These are phyloP conservation scores for Ustilago hordei DNA, from an alignment of 1,284 basidiomycete genomes.

Conservation along the genomic window DNA sequence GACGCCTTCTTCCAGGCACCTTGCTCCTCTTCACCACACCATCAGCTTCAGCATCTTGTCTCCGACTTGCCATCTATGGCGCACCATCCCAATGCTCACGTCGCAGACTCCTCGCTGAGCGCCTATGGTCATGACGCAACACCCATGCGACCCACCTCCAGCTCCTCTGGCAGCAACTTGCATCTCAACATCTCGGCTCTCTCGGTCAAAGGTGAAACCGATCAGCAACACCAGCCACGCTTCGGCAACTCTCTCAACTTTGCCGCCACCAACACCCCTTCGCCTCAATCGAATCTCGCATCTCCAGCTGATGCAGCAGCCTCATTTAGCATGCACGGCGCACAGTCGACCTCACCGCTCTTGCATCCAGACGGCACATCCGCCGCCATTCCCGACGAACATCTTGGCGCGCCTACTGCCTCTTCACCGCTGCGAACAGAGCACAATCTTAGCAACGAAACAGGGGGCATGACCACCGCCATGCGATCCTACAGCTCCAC, in stretches of 20 bases:
- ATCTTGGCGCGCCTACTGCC: conserved; percentile 22
- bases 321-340: conserved; percentile 6
- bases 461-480: conserved; percentile 13
- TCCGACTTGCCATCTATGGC: conserved; percentile 21
- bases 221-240: conserved; percentile 26
- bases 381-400: conserved; percentile 13
- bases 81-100: conserved; percentile 10
- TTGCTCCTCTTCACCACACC: conserved; percentile 24
- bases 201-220: conserved; percentile 37
- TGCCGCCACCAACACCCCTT: conserved; percentile 19
- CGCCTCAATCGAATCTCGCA: conserved; percentile 29
- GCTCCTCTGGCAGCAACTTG: conserved; percentile 39
- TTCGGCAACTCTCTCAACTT: conserved; percentile 20
- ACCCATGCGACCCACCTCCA: conserved; percentile 31
- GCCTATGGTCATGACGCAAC: conserved; percentile 15
- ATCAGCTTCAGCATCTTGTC: conserved; percentile 14
- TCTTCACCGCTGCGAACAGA: conserved; percentile 39
- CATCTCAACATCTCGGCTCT: conserved; percentile 52
- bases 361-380: conserved; percentile 27
- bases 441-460: conserved; percentile 28
- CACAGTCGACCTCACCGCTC: conserved; percentile 18
- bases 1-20: conserved; percentile 49
- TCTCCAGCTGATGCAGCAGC: conserved; percentile 34
- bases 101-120: conserved; percentile 22
- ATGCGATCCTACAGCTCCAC: conserved; percentile 47